Evolutionary conservation across 2,329 filamentous ascomycete genomes (phyloP), one percentile per base, ranked within the genome.

Genomic region (Xylaria hypoxylon): DNA sequence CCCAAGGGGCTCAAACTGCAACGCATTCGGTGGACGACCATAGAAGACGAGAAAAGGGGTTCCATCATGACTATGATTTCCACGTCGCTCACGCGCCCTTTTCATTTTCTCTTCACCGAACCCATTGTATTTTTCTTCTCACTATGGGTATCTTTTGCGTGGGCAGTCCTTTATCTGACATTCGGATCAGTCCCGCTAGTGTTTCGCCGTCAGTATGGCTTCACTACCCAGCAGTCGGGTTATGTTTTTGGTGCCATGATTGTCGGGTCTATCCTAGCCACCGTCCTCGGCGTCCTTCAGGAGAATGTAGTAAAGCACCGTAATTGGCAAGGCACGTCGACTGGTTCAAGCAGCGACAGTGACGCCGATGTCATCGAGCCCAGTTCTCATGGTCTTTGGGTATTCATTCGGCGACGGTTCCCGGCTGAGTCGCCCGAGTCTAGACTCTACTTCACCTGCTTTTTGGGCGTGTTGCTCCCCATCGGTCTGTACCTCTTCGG

Each of bases 91-190:
- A 89, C 88, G 69, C 87, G 94, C 0, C 94, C 94, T 0, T 96
- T 97, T 77, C 88, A 90, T 73, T 84, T 94, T 1, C 86, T 94
- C 17, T 80, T 90, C 70, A 94, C 91, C 0, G 92, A 94, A 71
- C 90, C 91, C 0, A 89, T 93, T 10, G 91, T 94, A 15, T 93
- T 94, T 79, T 93, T 88, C 81, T 97, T 97, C 81, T 93, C 91
- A 0, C 83, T 97, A 0, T 97, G 94, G 94, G 90, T 94, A 0
- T 86, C 92, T 0, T 97, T 97, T 77, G 90, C 90, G 22, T 97
- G 94, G 94, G 93, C 91, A 0, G 87, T 97, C 0, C 86, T 97
- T 0, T 97, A 97, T 77, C 82, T 97, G 19, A 93, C 91, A 13
- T 95, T 97, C 72, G 88, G 88, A 15, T 91, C 92, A 1, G 87